These are phyloP conservation scores for Bipolaris oryzae DNA, from an alignment of 2,329 filamentous ascomycete species.

Conservation along the genomic window DNA sequence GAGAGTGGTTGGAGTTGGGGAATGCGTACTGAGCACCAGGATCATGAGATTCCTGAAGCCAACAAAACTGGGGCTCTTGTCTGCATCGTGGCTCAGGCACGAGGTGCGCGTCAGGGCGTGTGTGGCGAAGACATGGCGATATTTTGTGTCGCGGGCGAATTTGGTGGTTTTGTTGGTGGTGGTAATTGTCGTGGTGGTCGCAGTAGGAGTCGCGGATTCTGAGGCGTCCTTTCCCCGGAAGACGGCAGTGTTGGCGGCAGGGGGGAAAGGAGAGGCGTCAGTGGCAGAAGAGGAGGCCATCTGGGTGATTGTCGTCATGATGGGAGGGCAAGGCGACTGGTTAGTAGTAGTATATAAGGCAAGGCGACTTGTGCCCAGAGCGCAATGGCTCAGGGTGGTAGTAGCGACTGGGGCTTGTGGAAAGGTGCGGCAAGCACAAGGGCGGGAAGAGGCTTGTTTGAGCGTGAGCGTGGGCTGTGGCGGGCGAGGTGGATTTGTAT, in stretches of 20 bases:
- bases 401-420: slow-evolving; percentile 17
- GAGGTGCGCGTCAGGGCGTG: slow-evolving; percentile 76
- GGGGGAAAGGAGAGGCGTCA: slow-evolving; percentile 26
- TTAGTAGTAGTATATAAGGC: background rate
- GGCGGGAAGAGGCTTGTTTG: slow-evolving; percentile 29
- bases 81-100: slow-evolving; percentile 83
- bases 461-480: slow-evolving; percentile 22
- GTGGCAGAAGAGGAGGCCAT: slow-evolving; percentile 32
- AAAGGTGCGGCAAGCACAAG: slow-evolving; percentile 20
- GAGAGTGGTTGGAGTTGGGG: slow-evolving; percentile 6
- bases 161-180: slow-evolving; percentile 22
- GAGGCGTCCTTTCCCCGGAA: slow-evolving; percentile 33
- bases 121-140: slow-evolving; percentile 89
- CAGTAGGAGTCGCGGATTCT: background rate
- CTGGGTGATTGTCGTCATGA: slow-evolving; percentile 43
- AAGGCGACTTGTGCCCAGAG: slow-evolving; percentile 2
- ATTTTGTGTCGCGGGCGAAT: slow-evolving; percentile 61
- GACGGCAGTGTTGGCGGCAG: slow-evolving; percentile 32
- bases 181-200: slow-evolving; percentile 18
- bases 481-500: slow-evolving; percentile 8
- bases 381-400: slow-evolving; percentile 13
- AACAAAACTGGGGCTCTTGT: slow-evolving; percentile 78
- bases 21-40: slow-evolving; percentile 75
- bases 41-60: slow-evolving; percentile 97
- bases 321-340: slow-evolving; percentile 1